Base-by-base conservation (phyloP, 208 protist genomes). In the Acanthamoeba pearcei region DNA sequence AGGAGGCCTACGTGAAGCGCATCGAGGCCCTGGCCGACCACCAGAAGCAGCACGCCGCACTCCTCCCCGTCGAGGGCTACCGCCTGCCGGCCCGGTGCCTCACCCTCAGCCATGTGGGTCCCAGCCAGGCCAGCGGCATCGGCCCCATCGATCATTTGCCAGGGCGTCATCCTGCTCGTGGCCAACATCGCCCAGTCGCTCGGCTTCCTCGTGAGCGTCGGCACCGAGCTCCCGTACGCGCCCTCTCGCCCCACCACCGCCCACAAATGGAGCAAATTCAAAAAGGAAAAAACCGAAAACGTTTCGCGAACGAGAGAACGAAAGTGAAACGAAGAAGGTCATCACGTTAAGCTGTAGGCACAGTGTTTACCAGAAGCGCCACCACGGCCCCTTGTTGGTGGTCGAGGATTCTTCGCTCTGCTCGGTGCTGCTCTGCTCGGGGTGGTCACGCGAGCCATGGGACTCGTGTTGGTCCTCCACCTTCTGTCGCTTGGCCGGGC, bases 151-250 rank as follows among this genome's bases (percentile, higher is more conserved):
- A 92, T 8, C 15, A 17, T 66, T 4, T 29, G 19, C 24, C 60
- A 32, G 19, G 12, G 12, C 35, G 8, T 46, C 22, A 72, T n/a
- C 51, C n/a, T 82, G 9, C 51, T 94, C 12, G 24, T 94, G 3
- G 29, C 57, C 72, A 55, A 88, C n/a, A 53, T 88, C 24, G 95
- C 76, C 0, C 94, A 96, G 55, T 95, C 89, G 12, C 3, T 96
- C 12, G 95, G 95, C n/a, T 22, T 96, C 3, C 12, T 91, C 2
- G 38, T 96, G 5, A 83, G 91, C 32, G 89, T 94, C 0, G 72
- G 55, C 46, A 49, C 15, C 91, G 62, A 94, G 0, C 13, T 94
- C 0, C 51, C n/a, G 74, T 51, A 82, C 32, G 91, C 15, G 2
- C 38, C 2, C 42, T 46, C 42, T 46, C 42, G 1, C 42, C 3